Percentiles rank a stretch among this genome's conserved stretches.
Evolutionary conservation across 257 asterid species (phyloP).

Genomic region (Fraxinus pennsylvanica): DNA sequence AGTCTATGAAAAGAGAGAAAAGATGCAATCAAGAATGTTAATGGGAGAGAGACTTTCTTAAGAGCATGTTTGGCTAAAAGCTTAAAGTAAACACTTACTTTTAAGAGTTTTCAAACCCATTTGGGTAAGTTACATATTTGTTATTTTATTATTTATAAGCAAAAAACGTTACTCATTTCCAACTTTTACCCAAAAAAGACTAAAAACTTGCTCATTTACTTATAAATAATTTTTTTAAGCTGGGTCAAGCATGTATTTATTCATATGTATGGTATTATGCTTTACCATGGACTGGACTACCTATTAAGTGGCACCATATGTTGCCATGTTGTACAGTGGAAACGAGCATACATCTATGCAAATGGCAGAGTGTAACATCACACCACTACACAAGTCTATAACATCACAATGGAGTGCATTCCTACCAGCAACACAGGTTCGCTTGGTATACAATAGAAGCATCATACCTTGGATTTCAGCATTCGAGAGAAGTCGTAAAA

Average conservation of each 20-base stretch:
- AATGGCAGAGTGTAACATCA: background rate
- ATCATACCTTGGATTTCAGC: conserved; percentile 81
- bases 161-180: background rate
- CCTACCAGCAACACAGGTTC: background rate
- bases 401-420: background rate
- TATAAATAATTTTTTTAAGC: background rate
- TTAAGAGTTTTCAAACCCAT: background rate
- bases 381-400: background rate
- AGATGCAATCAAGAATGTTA: background rate
- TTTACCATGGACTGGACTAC: background rate
- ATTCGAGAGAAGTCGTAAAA: conserved; percentile 83
- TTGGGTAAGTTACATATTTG: background rate
- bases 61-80: background rate
- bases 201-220: too few relatives aligned
- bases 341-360: background rate
- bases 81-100: background rate
- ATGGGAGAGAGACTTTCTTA: background rate
- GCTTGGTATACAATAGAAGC: conserved; percentile 19
- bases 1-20: background rate
- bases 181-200: background rate
- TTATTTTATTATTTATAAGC: background rate
- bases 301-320: background rate
- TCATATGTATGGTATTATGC: background rate
- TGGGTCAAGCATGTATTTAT: background rate
- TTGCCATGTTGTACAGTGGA: background rate